Evolutionary conservation across 352 stramenopile species (phyloP).

Genomic region (Phytophthora foliorum): DNA sequence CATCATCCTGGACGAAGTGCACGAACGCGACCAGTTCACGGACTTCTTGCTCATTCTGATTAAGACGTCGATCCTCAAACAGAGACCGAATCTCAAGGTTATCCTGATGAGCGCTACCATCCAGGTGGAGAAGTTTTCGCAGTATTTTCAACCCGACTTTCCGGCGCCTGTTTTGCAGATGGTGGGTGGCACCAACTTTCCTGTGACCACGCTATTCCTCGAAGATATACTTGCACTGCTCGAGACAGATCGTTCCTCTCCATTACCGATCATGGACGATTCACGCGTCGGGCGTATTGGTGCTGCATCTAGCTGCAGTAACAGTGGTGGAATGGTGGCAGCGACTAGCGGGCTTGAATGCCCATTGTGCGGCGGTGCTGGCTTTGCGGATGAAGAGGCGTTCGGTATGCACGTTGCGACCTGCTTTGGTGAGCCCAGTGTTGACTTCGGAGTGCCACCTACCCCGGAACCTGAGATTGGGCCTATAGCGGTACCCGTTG

Average conservation of each 20-base stretch:
- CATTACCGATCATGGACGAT: conserved; percentile 40
- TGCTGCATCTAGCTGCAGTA: conserved; percentile 4
- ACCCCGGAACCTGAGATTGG: conserved; percentile 18
- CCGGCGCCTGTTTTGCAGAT: conserved; percentile 81
- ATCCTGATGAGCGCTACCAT: conserved; percentile 98
- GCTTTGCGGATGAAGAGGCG: conserved; percentile 84
- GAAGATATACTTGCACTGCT: conserved; percentile 85
- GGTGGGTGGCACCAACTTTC: conserved; percentile 86
- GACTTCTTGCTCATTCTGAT: conserved; percentile 97
- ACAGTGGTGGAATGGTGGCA: not conserved
- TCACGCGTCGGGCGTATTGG: conserved; percentile 19
- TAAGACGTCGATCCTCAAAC: conserved; percentile 87
- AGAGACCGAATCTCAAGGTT: conserved; percentile 88
- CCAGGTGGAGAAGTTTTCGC: conserved; percentile 93
- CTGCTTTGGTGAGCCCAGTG: conserved; percentile 70
- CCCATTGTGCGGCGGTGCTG: conserved; percentile 79
- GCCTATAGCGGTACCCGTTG: conserved; percentile 25
- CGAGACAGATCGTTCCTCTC: conserved; percentile 39
- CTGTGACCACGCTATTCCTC: conserved; percentile 94
- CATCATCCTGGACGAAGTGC: conserved; percentile 97
- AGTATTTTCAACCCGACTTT: conserved; percentile 91
- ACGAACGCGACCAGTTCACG: conserved; percentile 96
- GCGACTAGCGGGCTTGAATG: conserved; percentile 62
- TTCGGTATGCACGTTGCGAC: conserved; percentile 90
- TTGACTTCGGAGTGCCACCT: conserved; percentile 14